These are phyloP conservation scores for Chlamydomonas schloesseri DNA, from an alignment of 139 green algal genomes.

Conservation along the genomic window DNA sequence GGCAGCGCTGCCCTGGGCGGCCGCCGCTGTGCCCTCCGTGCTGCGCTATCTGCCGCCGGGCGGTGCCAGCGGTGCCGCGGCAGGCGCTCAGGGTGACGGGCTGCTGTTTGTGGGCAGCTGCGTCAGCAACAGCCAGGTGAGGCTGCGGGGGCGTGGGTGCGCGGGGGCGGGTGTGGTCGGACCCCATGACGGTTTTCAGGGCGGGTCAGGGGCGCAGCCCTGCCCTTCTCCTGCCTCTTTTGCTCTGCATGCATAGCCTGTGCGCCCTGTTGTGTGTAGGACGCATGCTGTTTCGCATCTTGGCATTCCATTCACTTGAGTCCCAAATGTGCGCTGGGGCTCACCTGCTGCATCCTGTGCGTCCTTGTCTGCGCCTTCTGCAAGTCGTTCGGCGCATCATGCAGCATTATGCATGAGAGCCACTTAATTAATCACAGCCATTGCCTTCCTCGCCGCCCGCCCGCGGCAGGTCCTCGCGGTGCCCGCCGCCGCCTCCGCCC, in stretches of 20 bases:
- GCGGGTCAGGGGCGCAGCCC: neutral
- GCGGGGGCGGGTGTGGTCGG: neutral
- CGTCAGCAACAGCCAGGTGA: constrained; percentile 36
- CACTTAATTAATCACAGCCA: too few species aligned
- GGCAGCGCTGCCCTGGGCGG: neutral
- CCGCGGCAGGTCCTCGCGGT: neutral
- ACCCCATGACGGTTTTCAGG: neutral
- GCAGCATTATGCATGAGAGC: too few species aligned
- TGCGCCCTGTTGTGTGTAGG: too few species aligned
- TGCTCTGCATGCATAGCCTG: too few species aligned
- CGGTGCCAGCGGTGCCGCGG: neutral
- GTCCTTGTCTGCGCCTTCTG: too few species aligned
- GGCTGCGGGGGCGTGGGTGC: neutral
- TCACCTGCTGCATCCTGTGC: too few species aligned
- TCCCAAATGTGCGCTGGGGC: too few species aligned
- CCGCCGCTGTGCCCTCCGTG: neutral
- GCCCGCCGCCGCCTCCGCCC: neutral
- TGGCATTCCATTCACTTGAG: too few species aligned
- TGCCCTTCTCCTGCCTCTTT: too few species aligned
- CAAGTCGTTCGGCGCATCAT: too few species aligned
- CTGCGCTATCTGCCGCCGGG: constrained; percentile 19
- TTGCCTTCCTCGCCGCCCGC: too few species aligned
- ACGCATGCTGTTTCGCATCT: too few species aligned
- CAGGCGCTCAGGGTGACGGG: neutral
- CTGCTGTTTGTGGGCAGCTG: constrained; percentile 49